Percentiles rank a stretch among this genome's conserved stretches.
phyloP scores from a whole-genome alignment of 768 basidiomycete species.

The Lactarius pseudohatsudake region DNA sequence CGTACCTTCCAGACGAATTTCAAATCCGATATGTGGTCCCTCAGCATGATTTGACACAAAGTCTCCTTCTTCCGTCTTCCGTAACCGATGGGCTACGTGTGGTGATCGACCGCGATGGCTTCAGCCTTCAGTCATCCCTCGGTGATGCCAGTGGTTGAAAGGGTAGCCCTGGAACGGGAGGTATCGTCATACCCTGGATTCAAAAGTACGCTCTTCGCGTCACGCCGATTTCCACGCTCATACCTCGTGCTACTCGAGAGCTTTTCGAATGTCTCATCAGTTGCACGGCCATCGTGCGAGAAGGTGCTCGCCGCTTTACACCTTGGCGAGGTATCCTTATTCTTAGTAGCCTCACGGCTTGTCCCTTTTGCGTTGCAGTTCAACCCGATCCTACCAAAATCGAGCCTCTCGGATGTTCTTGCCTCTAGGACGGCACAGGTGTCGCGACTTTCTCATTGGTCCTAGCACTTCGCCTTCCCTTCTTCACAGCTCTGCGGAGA shows the following conservation, averaged over 20 bases:
- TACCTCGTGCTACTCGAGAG: constrained; percentile 72
- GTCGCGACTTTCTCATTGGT: constrained; percentile 19
- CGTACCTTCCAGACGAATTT: constrained; percentile 71
- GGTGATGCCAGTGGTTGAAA: constrained; percentile 38
- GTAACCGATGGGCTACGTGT: constrained; percentile 71
- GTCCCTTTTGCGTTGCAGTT: background rate
- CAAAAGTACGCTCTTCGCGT: constrained; percentile 59
- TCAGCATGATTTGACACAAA: constrained; percentile 95
- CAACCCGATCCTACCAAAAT: constrained; percentile 14
- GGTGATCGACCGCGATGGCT: constrained; percentile 42
- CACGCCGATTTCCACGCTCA: constrained; percentile 69
- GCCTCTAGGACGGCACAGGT: constrained; percentile 9
- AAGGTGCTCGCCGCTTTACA: constrained; percentile 66
- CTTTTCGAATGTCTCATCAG: constrained; percentile 61
- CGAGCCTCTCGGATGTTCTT: constrained; percentile 20
- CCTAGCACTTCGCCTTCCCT: constrained; percentile 9
- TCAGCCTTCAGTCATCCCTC: background rate
- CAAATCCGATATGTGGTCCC: constrained; percentile 95
- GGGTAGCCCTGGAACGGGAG: constrained; percentile 64
- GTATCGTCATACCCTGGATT: constrained; percentile 77
- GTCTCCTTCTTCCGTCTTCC: constrained; percentile 89
- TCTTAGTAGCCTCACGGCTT: too few relatives aligned
- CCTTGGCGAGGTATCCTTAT: constrained; percentile 57
- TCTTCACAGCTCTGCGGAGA: constrained; percentile 1
- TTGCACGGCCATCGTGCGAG: constrained; percentile 66